phyloP scores from a whole-genome alignment of 2,329 filamentous ascomycete genomes.

The Trichoderma sp. region DNA sequence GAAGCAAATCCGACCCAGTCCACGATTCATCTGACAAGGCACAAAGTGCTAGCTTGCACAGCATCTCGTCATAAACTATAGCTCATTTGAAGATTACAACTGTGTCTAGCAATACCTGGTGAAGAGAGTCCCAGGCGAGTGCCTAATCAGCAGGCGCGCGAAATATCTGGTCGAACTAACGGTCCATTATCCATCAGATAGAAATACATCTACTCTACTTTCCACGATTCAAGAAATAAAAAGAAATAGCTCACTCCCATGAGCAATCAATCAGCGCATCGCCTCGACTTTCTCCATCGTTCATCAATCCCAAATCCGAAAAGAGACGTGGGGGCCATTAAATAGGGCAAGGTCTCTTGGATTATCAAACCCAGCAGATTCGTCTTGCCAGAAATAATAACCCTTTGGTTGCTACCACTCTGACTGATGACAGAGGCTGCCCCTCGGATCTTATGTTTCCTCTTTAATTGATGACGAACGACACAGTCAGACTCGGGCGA shows the following conservation, averaged over 20 bases:
- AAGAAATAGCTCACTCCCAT: neutral
- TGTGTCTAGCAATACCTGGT: neutral
- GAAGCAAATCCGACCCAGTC: neutral
- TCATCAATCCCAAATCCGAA: neutral
- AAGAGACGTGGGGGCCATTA: neutral
- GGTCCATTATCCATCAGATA: neutral
- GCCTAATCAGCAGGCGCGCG: neutral
- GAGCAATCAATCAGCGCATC: neutral
- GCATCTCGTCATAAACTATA: neutral
- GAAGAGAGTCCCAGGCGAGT: neutral
- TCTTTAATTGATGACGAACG: neutral
- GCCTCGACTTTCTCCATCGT: neutral
- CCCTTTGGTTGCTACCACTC: neutral
- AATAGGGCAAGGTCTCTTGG: neutral
- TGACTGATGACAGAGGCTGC: neutral
- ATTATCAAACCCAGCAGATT: neutral
- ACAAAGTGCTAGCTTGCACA: neutral
- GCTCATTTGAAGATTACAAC: neutral
- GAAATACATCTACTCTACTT: neutral
- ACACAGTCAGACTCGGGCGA: neutral
- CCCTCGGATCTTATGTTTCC: neutral
- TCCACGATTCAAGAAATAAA: neutral
- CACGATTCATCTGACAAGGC: neutral
- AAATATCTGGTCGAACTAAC: neutral
- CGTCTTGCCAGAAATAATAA: neutral